Percentiles rank a stretch among this genome's conserved stretches.
Evolutionary conservation across 192 early-diverging fungal species (phyloP).

Genomic region (Coemansia sp.): DNA sequence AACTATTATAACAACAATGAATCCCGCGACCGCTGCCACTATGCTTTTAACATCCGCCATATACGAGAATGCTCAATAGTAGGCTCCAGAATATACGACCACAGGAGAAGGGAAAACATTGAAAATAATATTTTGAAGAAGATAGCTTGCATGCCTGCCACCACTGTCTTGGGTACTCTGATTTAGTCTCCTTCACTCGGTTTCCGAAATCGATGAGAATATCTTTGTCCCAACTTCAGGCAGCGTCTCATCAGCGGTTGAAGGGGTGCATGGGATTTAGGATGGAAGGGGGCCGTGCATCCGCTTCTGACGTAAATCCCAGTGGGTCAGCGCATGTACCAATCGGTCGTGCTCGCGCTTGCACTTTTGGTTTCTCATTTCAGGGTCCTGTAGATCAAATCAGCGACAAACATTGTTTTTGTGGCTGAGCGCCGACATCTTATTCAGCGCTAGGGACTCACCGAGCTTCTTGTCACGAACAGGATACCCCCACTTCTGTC

Average conservation of each 20-base stretch:
- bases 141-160: background rate
- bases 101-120: background rate
- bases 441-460: too few relatives aligned
- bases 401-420: background rate
- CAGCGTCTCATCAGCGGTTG: slow-evolving; percentile 8
- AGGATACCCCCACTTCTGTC: background rate
- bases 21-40: background rate
- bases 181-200: background rate
- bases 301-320: background rate
- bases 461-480: too few relatives aligned
- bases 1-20: background rate
- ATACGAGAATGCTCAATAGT: background rate
- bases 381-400: background rate
- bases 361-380: too few relatives aligned
- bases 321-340: background rate
- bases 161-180: background rate
- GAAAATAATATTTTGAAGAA: background rate
- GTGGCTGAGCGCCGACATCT: background rate
- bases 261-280: background rate
- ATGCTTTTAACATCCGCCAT: slow-evolving; percentile 16
- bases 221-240: slow-evolving; percentile 3
- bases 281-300: background rate
- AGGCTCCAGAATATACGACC: background rate
- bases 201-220: background rate
- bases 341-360: too few relatives aligned